Evolutionary conservation across 495 filamentous ascomycete species (phyloP), one percentile per base, ranked within the genome.

Genomic region (Penicillium canariense): DNA sequence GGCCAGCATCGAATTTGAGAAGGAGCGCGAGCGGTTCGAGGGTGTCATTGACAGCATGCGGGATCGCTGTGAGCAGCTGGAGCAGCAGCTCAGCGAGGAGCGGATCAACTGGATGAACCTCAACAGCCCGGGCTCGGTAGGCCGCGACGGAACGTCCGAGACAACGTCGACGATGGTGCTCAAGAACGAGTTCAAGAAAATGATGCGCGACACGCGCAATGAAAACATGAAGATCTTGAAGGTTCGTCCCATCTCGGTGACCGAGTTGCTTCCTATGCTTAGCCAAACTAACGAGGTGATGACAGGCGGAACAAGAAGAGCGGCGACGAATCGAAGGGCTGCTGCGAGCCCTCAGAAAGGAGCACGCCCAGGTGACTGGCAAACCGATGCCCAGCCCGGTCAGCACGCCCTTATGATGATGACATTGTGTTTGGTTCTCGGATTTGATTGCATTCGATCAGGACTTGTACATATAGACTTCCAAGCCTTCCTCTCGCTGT

Each of bases 161-260:
- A 82, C 75, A 9, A 91, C 84, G 3, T 88, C 84, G 59, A 89
- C 84, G 2, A 82, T 81, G 74, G 84, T 90, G 15, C 68, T 93
- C 48, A 87, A 86, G 71, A 87, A 84, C 47, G 88, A 93, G 67
- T 93, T 93, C 67, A 89, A 88, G 77, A 91, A 90, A 76, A 91
- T 93, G 89, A 93, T 91, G 88, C 79, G 86, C 48, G 88, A 91
- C 59, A 87, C 86, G 52, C 83, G 87, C 43, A 77, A 80, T 14
- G 89, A 93, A 61, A 84, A 84, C 55, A 74, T 84, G 67, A 88
- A 80, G 73, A 75, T 79, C 46, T 65, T 91, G 32, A 85, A 80
- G 77, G 88, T 91, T 63, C 67, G 82, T 78, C 54, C 15, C 36
- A 50, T 20, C 36, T 38, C 25, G 42, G 44, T 27, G n/a, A 42